Evolutionary conservation across 495 filamentous ascomycete genomes (phyloP).

Genomic region (Bathelium albidoporum): DNA sequence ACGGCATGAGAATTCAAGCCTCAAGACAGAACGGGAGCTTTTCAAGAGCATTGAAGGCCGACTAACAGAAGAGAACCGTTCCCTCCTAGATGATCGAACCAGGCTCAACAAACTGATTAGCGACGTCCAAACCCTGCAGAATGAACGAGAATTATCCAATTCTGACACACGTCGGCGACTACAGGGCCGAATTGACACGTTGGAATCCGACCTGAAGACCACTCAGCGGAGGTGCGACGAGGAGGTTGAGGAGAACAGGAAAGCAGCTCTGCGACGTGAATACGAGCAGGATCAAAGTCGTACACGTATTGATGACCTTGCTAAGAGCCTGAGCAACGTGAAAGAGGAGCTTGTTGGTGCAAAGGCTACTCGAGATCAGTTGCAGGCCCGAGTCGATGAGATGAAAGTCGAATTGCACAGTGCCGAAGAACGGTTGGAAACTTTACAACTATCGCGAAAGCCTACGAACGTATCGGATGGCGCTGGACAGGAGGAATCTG

Average conservation of each 20-base stretch:
- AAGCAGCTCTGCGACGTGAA: constrained; percentile 67
- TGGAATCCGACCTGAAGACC: constrained; percentile 66
- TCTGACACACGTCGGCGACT: constrained; percentile 68
- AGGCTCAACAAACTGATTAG: constrained; percentile 69
- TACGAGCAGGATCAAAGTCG: constrained; percentile 69
- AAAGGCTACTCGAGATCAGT: constrained; percentile 77
- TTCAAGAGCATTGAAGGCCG: constrained; percentile 87
- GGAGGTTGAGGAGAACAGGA: constrained; percentile 73
- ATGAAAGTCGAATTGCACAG: constrained; percentile 75
- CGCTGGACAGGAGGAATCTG: constrained; percentile 27
- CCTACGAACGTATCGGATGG: constrained; percentile 47
- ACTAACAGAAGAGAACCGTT: constrained; percentile 74
- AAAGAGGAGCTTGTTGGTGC: constrained; percentile 74
- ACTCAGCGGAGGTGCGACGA: constrained; percentile 77
- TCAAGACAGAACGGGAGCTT: constrained; percentile 83
- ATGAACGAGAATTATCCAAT: constrained; percentile 81
- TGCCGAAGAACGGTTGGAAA: constrained; percentile 73
- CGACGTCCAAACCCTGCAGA: constrained; percentile 73
- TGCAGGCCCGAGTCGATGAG: constrained; percentile 80
- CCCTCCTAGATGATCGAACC: constrained; percentile 67
- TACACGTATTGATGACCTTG: constrained; percentile 66
- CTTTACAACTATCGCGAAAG: constrained; percentile 52
- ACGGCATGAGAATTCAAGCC: constrained; percentile 80
- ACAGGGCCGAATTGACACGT: constrained; percentile 60
- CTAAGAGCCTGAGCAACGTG: constrained; percentile 60